Percentiles rank a stretch among this genome's conserved stretches.
Evolutionary conservation across 2,329 filamentous ascomycete genomes (phyloP).

Genomic region (Hypoxylon sp.): DNA sequence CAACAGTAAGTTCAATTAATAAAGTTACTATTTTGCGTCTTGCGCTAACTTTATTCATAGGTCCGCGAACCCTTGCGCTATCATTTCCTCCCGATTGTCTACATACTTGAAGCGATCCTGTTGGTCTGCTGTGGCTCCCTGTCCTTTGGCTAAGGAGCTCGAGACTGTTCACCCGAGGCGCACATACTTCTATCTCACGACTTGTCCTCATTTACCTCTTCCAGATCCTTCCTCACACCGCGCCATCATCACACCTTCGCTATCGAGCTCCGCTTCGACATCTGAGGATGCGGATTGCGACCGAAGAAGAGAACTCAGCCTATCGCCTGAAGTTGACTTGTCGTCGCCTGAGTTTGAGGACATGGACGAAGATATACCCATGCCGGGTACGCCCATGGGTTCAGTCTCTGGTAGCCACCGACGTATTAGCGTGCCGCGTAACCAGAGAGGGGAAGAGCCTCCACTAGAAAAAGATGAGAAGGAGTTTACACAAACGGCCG

Average conservation of each 20-base stretch:
- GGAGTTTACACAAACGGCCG: constrained; percentile 96
- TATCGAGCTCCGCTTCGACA: constrained; percentile 77
- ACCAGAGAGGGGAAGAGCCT: constrained; percentile 83
- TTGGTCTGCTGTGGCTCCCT: constrained; percentile 83
- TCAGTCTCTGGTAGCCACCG: constrained; percentile 61
- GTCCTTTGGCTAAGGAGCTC: constrained; percentile 92
- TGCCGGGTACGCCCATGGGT: constrained; percentile 74
- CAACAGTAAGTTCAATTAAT: constrained; percentile 80
- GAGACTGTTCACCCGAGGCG: constrained; percentile 93
- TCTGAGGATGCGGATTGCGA: constrained; percentile 82
- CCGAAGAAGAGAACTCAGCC: constrained; percentile 79
- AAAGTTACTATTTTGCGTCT: constrained; percentile 12
- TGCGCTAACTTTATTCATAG: constrained; percentile 65
- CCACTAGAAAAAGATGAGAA: constrained; percentile 94
- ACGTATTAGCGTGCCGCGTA: constrained; percentile 64
- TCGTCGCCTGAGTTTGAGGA: constrained; percentile 90
- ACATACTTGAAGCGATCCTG: constrained; percentile 89
- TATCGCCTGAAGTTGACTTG: constrained; percentile 93
- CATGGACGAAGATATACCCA: constrained; percentile 70
- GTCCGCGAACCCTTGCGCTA: constrained; percentile 94
- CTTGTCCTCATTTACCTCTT: constrained; percentile 85
- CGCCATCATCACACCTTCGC: constrained; percentile 84
- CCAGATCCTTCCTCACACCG: constrained; percentile 71
- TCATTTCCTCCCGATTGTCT: constrained; percentile 92
- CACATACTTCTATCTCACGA: constrained; percentile 96